These are phyloP conservation scores for Podaxis mareebaensis DNA, from an alignment of 768 basidiomycete species.

Conservation along the genomic window DNA sequence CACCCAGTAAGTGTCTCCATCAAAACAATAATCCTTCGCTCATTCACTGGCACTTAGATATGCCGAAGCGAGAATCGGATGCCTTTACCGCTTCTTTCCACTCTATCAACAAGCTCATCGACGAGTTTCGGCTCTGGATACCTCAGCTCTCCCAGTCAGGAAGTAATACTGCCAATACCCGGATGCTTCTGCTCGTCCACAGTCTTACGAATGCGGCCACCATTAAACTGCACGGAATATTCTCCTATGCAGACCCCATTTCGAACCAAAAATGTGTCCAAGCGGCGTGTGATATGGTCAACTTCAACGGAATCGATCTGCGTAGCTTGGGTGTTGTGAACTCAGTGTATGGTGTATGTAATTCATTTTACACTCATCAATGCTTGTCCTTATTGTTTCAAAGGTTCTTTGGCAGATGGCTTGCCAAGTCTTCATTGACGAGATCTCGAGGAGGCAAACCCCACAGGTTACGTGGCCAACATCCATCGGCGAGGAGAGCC, in stretches of 20 bases:
- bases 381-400: slow-evolving; percentile 12
- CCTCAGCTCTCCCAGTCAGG: slow-evolving; percentile 33
- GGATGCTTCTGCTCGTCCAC: slow-evolving; percentile 46
- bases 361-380: slow-evolving; percentile 13
- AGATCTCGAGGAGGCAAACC: slow-evolving; percentile 43
- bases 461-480: slow-evolving; percentile 32
- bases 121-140: slow-evolving; percentile 36
- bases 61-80: slow-evolving; percentile 40
- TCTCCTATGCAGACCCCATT: slow-evolving; percentile 41
- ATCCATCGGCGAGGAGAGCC: slow-evolving; percentile 37
- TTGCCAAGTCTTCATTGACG: slow-evolving; percentile 47
- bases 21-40: neutral
- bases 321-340: slow-evolving; percentile 42
- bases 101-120: slow-evolving; percentile 47
- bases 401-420: slow-evolving; percentile 50
- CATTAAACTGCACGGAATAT: slow-evolving; percentile 53
- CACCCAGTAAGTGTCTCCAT: slow-evolving; percentile 34
- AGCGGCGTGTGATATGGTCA: slow-evolving; percentile 44
- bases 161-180: slow-evolving; percentile 33
- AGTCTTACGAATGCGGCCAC: slow-evolving; percentile 48
- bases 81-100: slow-evolving; percentile 45
- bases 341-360: slow-evolving; percentile 54
- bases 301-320: slow-evolving; percentile 38
- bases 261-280: slow-evolving; percentile 45
- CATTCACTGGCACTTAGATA: slow-evolving; percentile 32